Evolutionary conservation across 1,139 yeast species (phyloP), one percentile per base, ranked within the genome.

Genomic region (Yamadazyma membranifaciens): DNA sequence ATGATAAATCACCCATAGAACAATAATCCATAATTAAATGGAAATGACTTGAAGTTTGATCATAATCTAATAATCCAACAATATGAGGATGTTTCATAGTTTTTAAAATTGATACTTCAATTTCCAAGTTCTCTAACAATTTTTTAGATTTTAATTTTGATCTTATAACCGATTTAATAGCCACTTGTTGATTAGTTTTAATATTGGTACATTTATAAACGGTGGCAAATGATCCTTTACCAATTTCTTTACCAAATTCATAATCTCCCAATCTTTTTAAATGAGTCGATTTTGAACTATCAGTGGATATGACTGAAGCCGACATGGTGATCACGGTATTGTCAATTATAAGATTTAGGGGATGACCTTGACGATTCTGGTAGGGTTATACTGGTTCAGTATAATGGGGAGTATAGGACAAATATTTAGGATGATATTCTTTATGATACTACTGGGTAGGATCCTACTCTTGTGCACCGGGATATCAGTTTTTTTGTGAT

Each of bases 21-120:
- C 98, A 92, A 64, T 88, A 92, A 59, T 92, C 98, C 98, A 92
- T 92, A n/a, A 91, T 81, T 49, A 92, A 69, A 62, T 88, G 94
- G 65, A 89, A 87, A 62, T 91, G 88, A 9, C 85, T 69, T 9
- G 80, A 61, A 0, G 96, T 85, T 55, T 87, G 85, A 46, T 83
- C 81, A 58, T 87, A 88, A 55, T 91, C 98, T 42, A 87, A 63
- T 38, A 92, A 69, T 11, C 85, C 83, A 3, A 92, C 98, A 39
- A 92, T 87, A 60, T 92, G 98, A 3, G 97, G 96, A 56, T 92
- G 96, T 51, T 83, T 81, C 73, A 92, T 75, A 39, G 85, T 80
- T 65, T 89, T 88, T 50, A 92, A 71, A 39, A 92, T 92, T 38
- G 86, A 71, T 37, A 92, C 89, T 63, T 92, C 98, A 42, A 89